Evolutionary conservation across 2,329 filamentous ascomycete species (phyloP).

Genomic region (Alternaria sp.): DNA sequence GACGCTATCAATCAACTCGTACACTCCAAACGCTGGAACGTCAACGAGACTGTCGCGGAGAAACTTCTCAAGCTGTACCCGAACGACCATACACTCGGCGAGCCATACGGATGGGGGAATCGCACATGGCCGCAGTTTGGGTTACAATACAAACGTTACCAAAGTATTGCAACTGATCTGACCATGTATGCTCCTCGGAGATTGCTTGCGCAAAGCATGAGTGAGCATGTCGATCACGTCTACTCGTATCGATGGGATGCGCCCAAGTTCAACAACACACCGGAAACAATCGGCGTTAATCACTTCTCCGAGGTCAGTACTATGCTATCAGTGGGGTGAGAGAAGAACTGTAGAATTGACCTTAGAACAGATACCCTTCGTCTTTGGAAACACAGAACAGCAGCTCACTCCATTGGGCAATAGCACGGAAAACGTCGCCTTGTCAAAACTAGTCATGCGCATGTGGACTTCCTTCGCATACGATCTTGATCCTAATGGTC

Average conservation of each 20-base stretch:
- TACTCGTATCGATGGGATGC: constrained; percentile 43
- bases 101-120: constrained; percentile 50
- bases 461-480: constrained; percentile 43
- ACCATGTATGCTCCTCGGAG: constrained; percentile 39
- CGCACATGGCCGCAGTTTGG: constrained; percentile 39
- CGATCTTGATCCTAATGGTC: constrained; percentile 38
- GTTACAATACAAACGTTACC: constrained; percentile 36
- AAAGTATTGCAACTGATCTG: constrained; percentile 38
- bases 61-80: constrained; percentile 37
- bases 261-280: constrained; percentile 40
- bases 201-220: constrained; percentile 33
- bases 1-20: constrained; percentile 36
- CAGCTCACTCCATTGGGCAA: constrained; percentile 37
- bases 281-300: constrained; percentile 33
- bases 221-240: constrained; percentile 24
- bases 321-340: accelerated
- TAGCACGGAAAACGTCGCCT: constrained; percentile 22
- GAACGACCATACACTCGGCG: constrained; percentile 52
- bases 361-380: constrained; percentile 32
- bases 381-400: constrained; percentile 38
- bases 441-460: constrained; percentile 34
- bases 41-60: constrained; percentile 27
- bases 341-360: not conserved
- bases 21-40: constrained; percentile 42
- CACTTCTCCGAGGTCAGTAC: constrained; percentile 37